These are phyloP conservation scores for Trichophyton schoenleinii DNA, from an alignment of 2,329 filamentous ascomycete genomes.

Conservation along the genomic window DNA sequence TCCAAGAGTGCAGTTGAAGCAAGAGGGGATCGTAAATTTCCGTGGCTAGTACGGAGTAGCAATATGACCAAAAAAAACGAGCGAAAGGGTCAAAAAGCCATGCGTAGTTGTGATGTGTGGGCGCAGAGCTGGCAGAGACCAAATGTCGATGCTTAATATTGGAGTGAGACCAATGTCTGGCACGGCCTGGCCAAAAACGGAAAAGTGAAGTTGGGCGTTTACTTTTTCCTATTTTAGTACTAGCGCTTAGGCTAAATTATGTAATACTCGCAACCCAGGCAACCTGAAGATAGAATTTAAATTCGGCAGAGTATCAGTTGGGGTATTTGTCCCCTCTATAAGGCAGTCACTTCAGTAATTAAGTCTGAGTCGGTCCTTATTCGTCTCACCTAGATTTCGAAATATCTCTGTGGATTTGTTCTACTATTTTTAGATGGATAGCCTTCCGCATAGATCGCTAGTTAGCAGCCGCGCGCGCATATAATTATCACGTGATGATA, in stretches of 20 bases:
- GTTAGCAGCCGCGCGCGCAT: neutral
- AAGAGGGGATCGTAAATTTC: neutral
- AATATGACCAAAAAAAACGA: neutral
- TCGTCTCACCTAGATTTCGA: no score
- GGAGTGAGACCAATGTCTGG: neutral
- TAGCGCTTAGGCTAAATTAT: neutral
- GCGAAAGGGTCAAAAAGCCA: neutral
- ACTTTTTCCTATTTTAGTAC: neutral
- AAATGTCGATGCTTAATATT: neutral
- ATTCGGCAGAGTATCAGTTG: neutral
- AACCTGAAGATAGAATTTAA: neutral
- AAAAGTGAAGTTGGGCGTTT: constrained; percentile 4
- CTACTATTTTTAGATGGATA: no score
- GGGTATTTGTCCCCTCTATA: neutral
- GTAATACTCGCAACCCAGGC: neutral
- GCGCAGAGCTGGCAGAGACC: neutral
- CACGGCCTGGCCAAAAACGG: neutral
- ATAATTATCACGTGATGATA: neutral
- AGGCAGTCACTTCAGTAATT: neutral
- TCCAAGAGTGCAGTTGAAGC: neutral
- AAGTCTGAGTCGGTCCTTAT: neutral
- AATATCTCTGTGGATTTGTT: no score
- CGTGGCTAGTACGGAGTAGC: no score
- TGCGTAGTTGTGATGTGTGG: neutral
- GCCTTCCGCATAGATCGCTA: neutral